Evolutionary conservation across 192 early-diverging fungal species (phyloP), one percentile per base, ranked within the genome.

Genomic region (Coemansia sp.): DNA sequence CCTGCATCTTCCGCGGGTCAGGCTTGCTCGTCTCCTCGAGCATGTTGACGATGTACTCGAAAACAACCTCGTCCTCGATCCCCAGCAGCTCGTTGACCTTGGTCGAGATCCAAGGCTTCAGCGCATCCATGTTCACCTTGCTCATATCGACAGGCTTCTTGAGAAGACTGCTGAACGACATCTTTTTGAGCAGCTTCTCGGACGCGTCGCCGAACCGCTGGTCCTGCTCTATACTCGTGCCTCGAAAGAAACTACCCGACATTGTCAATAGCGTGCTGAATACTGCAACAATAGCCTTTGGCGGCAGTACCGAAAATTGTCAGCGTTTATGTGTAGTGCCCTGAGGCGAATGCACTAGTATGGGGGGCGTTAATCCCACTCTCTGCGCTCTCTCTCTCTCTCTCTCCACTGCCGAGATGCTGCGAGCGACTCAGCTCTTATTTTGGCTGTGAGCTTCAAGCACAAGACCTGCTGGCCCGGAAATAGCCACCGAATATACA

Each of bases 61-160:
- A 78, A 4, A 96, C 76, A 16, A 99, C 82, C 47, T 99, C 96
- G 58, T 99, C 96, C 38, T 99, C 96, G 21, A 93, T 76, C 2
- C 90, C 91, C 22, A 99, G 76, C 6, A 91, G 53, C 21, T 86
- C 73, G 32, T 69, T 77, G 14, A 95, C 68, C 52, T 78, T 78
- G 44, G 67, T 67, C 0, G 81, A 69, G 33, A 99, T 85, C 96
- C 96, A 99, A 2, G 85, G 89, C 60, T 83, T 85, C 14, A 99
- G 83, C 4, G 89, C 87, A 0, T 78, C 68, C 64, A 95, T 37
- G 54, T 95, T 90, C 16, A 98, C 89, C 56, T 94, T 96, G 44
- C 78, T 77, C 49, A 94, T 81, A 42, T 94, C 82, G 9, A 74
- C 58, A 2, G 37, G 57, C 30, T 56, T 60, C 23, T 67, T 67